A percentile compares a stretch with the other conserved stretches of the same genome.
Conservation (phyloP, 441 rosid genomes). For the Melastoma candidum region DNA sequence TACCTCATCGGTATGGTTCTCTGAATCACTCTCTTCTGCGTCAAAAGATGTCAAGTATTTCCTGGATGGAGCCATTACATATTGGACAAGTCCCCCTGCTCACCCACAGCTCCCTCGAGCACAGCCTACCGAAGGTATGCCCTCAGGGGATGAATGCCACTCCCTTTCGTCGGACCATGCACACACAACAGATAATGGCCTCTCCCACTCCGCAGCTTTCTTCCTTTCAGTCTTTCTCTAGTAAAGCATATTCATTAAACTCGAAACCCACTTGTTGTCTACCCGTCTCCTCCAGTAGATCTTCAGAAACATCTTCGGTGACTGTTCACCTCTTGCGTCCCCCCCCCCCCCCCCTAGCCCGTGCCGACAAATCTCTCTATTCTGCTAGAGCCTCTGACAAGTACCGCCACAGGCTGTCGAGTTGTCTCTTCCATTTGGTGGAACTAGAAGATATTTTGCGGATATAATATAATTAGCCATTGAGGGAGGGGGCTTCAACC, state of each 20-base stretch:
- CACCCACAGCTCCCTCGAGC: conserved; percentile 85
- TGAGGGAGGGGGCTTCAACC: too few relatives aligned
- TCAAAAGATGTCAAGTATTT: conserved; percentile 78
- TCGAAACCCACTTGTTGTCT: conserved; percentile 10
- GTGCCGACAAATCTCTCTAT: conserved; percentile 1
- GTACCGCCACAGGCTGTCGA: too few relatives aligned
- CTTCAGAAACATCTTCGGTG: conserved; percentile 24
- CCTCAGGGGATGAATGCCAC: conserved; percentile 95
- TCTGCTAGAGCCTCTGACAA: neutral
- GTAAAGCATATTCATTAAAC: conserved; percentile 1
- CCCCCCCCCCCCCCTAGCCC: conserved; percentile 30
- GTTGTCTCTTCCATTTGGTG: too few relatives aligned
- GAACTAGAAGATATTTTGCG: too few relatives aligned
- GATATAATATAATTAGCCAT: too few relatives aligned
- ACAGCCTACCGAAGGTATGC: conserved; percentile 80
- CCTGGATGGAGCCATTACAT: conserved; percentile 63
- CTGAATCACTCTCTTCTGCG: neutral
- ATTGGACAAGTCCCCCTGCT: conserved; percentile 86
- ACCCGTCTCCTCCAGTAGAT: conserved; percentile 14
- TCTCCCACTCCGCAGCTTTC: conserved; percentile 25
- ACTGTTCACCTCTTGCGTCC: conserved; percentile 42
- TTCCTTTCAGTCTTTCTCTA: conserved; percentile 12
- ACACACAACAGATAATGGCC: conserved; percentile 74
- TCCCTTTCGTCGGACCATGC: conserved; percentile 93
- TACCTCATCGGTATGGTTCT: too few relatives aligned